These are phyloP conservation scores for Alternaria sp. DNA, from an alignment of 2,329 filamentous ascomycete species.

Conservation along the genomic window DNA sequence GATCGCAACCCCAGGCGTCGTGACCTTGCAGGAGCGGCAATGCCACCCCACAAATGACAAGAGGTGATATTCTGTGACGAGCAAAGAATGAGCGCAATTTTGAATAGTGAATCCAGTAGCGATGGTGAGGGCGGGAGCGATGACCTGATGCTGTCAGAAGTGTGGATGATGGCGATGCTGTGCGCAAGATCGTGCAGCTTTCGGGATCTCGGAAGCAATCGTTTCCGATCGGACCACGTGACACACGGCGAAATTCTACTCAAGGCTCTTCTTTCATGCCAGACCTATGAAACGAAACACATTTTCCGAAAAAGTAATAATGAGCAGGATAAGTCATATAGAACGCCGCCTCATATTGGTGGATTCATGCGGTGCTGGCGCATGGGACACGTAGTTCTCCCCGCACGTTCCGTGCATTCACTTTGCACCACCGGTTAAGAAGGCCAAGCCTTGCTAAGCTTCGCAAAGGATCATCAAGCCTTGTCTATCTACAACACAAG, in stretches of 20 bases:
- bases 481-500: not conserved
- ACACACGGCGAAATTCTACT: not conserved
- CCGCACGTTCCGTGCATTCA: not conserved
- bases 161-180: not conserved
- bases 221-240: not conserved
- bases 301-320: not conserved
- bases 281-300: not conserved
- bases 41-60: not conserved
- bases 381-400: not conserved
- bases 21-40: not conserved
- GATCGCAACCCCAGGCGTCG: not conserved
- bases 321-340: not conserved
- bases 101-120: not conserved
- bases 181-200: not conserved
- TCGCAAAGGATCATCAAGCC: not conserved
- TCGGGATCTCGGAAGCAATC: not conserved
- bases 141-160: not conserved
- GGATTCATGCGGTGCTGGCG: not conserved
- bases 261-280: not conserved
- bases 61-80: not conserved
- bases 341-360: not conserved
- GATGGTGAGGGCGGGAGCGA: not conserved
- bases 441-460: not conserved
- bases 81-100: not conserved
- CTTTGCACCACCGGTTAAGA: not conserved